Percentiles rank a stretch among this genome's conserved stretches.
Conservation (phyloP, 106 monocot genomes). For the Chionographis japonica region DNA sequence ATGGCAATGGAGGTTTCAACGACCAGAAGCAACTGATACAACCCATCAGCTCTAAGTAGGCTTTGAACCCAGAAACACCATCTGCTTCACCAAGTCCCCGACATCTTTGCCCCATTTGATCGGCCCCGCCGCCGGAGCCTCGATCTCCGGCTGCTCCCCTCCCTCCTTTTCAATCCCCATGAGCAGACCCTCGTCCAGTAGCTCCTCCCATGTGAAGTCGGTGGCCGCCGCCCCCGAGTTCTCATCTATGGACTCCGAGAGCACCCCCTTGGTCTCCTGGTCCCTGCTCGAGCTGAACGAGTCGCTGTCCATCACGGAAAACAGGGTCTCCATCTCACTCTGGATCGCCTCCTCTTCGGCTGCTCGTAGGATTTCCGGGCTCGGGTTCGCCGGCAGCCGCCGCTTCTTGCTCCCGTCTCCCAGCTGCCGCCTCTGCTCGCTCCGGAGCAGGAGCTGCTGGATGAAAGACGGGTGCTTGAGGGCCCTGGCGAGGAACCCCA, state of each 20-base stretch:
- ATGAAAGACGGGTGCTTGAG: conserved; percentile 29
- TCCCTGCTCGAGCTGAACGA: neutral
- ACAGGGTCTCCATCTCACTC: conserved; percentile 3
- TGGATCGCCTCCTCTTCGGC: neutral
- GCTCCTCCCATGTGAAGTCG: conserved; percentile 41
- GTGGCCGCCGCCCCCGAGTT: conserved; percentile 1
- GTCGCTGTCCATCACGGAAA: conserved; percentile 13
- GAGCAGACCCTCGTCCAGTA: conserved; percentile 6
- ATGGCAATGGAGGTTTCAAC: too few relatives aligned
- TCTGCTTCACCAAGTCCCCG: conserved; percentile 24
- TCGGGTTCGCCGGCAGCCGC: conserved; percentile 9
- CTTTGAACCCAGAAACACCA: conserved; percentile 20
- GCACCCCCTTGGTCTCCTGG: neutral
- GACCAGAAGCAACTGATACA: too few relatives aligned
- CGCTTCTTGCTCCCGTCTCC: conserved; percentile 22
- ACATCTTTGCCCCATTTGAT: conserved; percentile 27
- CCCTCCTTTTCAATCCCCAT: neutral
- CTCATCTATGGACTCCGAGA: neutral
- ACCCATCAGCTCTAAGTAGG: neutral
- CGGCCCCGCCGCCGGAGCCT: conserved; percentile 3
- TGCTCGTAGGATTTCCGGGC: neutral
- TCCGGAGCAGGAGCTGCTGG: conserved; percentile 9
- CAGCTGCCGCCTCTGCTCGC: conserved; percentile 6
- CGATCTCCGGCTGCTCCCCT: conserved; percentile 16
- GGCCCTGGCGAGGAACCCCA: conserved; percentile 41